phyloP scores from a whole-genome alignment of 2,329 filamentous ascomycete species.

The Aspergillus sp. region DNA sequence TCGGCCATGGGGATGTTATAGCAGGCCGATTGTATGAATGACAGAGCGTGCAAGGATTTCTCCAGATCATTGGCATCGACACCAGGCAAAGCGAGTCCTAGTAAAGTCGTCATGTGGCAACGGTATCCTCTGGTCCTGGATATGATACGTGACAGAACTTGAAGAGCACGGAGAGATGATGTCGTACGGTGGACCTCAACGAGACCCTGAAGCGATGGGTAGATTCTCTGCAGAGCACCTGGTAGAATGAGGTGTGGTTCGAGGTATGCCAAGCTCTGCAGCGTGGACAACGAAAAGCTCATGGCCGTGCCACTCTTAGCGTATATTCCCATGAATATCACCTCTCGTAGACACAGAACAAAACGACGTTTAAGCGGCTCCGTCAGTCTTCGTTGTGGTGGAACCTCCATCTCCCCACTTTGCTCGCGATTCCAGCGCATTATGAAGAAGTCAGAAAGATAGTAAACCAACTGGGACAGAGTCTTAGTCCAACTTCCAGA shows the following conservation, averaged over 20 bases:
- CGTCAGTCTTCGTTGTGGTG: conserved; percentile 74
- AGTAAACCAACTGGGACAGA: conserved; percentile 85
- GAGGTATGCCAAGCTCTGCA: conserved; percentile 85
- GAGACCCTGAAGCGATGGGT: conserved; percentile 91
- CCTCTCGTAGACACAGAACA: conserved; percentile 82
- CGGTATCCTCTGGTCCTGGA: conserved; percentile 92
- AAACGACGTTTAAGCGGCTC: conserved; percentile 83
- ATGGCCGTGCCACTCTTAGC: conserved; percentile 91
- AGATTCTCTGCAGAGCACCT: conserved; percentile 91
- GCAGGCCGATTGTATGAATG: conserved; percentile 92
- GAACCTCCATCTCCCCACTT: conserved; percentile 86
- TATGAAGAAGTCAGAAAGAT: conserved; percentile 92
- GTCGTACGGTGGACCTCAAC: conserved; percentile 97
- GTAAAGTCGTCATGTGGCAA: conserved; percentile 88
- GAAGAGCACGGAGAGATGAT: conserved; percentile 85
- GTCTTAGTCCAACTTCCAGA: conserved; percentile 88
- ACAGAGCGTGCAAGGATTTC: conserved; percentile 91
- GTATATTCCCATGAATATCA: conserved; percentile 97
- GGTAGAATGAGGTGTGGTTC: conserved; percentile 91
- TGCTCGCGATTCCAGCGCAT: conserved; percentile 96
- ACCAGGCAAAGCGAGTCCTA: conserved; percentile 90
- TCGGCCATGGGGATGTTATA: conserved; percentile 94
- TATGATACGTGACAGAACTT: conserved; percentile 90
- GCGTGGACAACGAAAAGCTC: conserved; percentile 83
- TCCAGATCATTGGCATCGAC: conserved; percentile 97